Percentiles rank a stretch among this genome's conserved stretches.
These are phyloP conservation scores for Trichoderma brevicompactum DNA, from an alignment of 2,329 filamentous ascomycete species.

Conservation along the genomic window DNA sequence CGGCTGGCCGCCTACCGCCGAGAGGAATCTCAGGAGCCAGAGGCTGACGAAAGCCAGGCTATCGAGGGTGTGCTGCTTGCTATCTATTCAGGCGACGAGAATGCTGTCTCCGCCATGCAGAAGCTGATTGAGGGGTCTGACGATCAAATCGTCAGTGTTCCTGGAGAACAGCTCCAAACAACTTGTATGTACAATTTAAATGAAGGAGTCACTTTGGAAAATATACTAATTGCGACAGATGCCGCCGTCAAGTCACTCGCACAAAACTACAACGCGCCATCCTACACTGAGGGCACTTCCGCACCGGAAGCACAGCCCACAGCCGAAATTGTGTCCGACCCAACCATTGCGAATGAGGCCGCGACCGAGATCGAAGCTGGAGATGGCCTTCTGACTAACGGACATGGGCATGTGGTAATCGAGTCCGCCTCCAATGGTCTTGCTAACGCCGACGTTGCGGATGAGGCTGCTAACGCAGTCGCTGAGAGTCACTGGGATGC, in stretches of 20 bases:
- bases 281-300: slow-evolving; percentile 41
- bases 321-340: slow-evolving; percentile 58
- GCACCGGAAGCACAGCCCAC: slow-evolving; percentile 41
- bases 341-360: slow-evolving; percentile 67
- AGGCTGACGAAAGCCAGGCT: slow-evolving; percentile 74
- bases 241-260: slow-evolving; percentile 50
- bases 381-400: slow-evolving; percentile 49
- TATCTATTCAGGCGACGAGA: slow-evolving; percentile 78
- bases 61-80: slow-evolving; percentile 79
- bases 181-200: slow-evolving; percentile 61
- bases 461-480: slow-evolving; percentile 62
- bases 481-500: slow-evolving; percentile 70
- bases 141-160: slow-evolving; percentile 68
- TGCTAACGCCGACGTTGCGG: slow-evolving; percentile 56
- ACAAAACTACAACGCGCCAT: slow-evolving; percentile 56
- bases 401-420: slow-evolving; percentile 43
- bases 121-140: slow-evolving; percentile 75
- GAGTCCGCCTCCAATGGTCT: slow-evolving; percentile 49
- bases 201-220: neutral
- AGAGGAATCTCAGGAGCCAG: slow-evolving; percentile 67
- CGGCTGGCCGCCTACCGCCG: slow-evolving; percentile 77
- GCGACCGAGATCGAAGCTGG: slow-evolving; percentile 68
- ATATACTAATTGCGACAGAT: slow-evolving; percentile 38
- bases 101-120: slow-evolving; percentile 73
- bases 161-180: slow-evolving; percentile 66